phyloP scores from a whole-genome alignment of 2,329 filamentous ascomycete species.

The Fonsecaea monophora region DNA sequence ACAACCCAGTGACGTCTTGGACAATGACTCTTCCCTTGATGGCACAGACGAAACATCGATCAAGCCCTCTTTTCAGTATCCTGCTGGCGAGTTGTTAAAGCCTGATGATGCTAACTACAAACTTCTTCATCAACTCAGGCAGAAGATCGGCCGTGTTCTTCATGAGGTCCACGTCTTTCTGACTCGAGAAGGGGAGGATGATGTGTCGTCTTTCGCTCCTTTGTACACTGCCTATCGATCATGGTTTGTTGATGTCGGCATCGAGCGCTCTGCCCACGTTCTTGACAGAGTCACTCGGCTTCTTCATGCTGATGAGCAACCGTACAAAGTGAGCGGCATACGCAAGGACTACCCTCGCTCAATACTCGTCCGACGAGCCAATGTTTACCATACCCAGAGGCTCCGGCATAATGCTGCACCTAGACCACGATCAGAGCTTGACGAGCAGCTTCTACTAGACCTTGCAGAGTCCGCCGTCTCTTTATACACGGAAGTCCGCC shows the following conservation, averaged over 20 bases:
- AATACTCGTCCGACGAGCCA: constrained; percentile 87
- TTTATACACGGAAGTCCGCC: constrained; percentile 91
- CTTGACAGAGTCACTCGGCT: constrained; percentile 85
- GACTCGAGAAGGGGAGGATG: constrained; percentile 84
- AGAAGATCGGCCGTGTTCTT: constrained; percentile 78
- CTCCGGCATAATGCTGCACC: constrained; percentile 91
- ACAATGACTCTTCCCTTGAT: constrained; percentile 61
- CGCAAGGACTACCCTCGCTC: constrained; percentile 92
- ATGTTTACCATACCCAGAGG: constrained; percentile 93
- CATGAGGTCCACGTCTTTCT: constrained; percentile 87
- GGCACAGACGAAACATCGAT: constrained; percentile 67
- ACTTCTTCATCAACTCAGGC: constrained; percentile 79
- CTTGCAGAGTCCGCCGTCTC: constrained; percentile 89
- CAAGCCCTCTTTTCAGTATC: constrained; percentile 85
- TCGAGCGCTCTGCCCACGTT: constrained; percentile 92
- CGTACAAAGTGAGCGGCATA: constrained; percentile 92
- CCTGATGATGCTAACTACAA: constrained; percentile 70
- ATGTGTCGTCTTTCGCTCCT: constrained; percentile 92
- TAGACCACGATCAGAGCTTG: constrained; percentile 85
- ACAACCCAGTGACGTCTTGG: constrained; percentile 42
- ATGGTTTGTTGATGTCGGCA: constrained; percentile 97
- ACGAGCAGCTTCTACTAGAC: constrained; percentile 83
- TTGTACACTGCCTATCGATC: constrained; percentile 90
- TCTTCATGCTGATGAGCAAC: constrained; percentile 82
- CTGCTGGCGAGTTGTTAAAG: constrained; percentile 81